A percentile compares a stretch with the other conserved stretches of the same genome.
phyloP scores from a whole-genome alignment of 2,329 filamentous ascomycete genomes.

The Scopulariopsis brevicaulis region DNA sequence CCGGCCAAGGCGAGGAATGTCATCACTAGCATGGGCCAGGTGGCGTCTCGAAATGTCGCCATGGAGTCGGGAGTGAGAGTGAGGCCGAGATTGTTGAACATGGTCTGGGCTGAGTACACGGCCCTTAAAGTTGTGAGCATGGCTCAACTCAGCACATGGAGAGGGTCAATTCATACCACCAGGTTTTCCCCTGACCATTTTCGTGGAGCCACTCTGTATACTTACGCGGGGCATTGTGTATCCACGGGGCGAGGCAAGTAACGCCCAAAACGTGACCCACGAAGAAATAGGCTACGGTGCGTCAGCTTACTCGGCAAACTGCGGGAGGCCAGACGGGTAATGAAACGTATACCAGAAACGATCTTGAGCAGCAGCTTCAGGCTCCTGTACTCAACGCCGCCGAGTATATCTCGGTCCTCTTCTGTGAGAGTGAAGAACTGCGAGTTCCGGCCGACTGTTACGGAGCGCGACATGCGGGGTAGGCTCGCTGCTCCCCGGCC shows the following conservation, averaged over 20 bases:
- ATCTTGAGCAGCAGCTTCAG: constrained; percentile 76
- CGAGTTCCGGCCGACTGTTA: constrained; percentile 87
- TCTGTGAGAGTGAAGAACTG: constrained; percentile 80
- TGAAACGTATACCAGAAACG: constrained; percentile 25
- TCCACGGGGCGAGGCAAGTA: constrained; percentile 69
- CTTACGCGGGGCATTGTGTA: constrained; percentile 42
- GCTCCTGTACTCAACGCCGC: constrained; percentile 91
- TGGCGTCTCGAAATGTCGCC: constrained; percentile 70
- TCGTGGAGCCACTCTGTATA: constrained; percentile 57
- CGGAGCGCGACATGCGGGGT: constrained; percentile 90
- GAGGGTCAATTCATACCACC: too few species aligned
- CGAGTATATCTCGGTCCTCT: constrained; percentile 86
- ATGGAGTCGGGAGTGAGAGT: constrained; percentile 91
- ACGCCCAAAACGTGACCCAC: constrained; percentile 71
- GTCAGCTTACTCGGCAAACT: background rate
- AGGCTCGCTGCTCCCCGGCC: constrained; percentile 30
- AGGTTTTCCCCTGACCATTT: constrained; percentile 53
- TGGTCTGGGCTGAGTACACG: constrained; percentile 76
- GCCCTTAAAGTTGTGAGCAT: constrained; percentile 36
- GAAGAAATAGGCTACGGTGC: constrained; percentile 62
- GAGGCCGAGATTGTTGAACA: constrained; percentile 93
- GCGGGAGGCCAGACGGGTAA: background rate
- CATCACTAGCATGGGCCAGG: constrained; percentile 65
- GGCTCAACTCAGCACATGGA: too few species aligned
- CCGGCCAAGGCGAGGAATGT: constrained; percentile 86